A percentile compares a stretch with the other conserved stretches of the same genome.
Conservation (phyloP, 169 alveolate species). For the Plasmodium billcollinsi region DNA sequence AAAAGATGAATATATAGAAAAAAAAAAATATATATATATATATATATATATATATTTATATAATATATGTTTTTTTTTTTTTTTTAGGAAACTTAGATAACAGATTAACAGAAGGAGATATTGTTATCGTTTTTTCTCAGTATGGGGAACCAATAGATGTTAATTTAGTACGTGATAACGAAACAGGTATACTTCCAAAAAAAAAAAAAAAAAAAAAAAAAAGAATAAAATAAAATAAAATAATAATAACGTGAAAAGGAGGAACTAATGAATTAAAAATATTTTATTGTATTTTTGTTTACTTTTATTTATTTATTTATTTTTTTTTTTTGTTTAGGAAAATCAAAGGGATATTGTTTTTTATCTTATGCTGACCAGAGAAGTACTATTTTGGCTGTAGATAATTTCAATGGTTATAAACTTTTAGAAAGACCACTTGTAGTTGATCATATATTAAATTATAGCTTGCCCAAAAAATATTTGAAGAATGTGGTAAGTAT, state of each 20-base stretch:
- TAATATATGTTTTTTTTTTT: background rate
- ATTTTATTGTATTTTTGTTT: slow-evolving; percentile 7
- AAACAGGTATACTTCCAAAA: slow-evolving; percentile 91
- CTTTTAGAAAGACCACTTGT: slow-evolving; percentile 92
- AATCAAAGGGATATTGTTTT: slow-evolving; percentile 96
- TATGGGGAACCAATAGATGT: slow-evolving; percentile 98
- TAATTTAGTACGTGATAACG: slow-evolving; percentile 94
- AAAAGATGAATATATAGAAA: background rate
- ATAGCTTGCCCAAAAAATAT: slow-evolving; percentile 85
- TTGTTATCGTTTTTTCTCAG: slow-evolving; percentile 97
- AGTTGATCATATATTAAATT: slow-evolving; percentile 97
- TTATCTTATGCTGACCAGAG: slow-evolving; percentile 98
- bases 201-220: background rate
- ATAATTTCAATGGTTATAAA: slow-evolving; percentile 96
- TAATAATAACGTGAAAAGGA: background rate
- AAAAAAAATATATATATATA: background rate
- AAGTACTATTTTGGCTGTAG: slow-evolving; percentile 99
- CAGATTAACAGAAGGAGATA: slow-evolving; percentile 98
- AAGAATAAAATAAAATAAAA: background rate
- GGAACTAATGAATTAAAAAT: background rate
- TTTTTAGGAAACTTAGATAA: slow-evolving; percentile 91
- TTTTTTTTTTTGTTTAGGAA: slow-evolving; percentile 60
- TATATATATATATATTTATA: slow-evolving; percentile 1
- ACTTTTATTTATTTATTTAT: background rate
- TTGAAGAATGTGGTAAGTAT: slow-evolving; percentile 11